phyloP scores from a whole-genome alignment of 176 grass and related monocot genomes.

The Leersia perrieri region DNA sequence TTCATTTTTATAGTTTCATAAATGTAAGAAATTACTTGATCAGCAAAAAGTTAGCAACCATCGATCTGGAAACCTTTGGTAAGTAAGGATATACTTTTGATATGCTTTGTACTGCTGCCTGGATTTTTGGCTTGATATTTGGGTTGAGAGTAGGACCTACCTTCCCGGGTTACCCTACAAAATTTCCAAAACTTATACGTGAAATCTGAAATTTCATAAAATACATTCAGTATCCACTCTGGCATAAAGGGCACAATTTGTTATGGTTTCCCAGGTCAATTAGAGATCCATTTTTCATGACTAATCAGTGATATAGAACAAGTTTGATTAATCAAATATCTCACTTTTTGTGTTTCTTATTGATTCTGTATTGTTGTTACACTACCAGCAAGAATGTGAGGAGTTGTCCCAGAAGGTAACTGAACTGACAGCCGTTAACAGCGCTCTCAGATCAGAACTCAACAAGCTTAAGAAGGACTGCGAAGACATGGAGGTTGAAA shows the following conservation, averaged over 20 bases:
- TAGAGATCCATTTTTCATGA: background rate
- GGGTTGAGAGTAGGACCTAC: background rate
- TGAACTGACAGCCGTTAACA: slow-evolving; percentile 43
- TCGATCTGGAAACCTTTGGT: background rate
- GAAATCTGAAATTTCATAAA: slow-evolving; percentile 2
- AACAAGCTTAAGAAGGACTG: slow-evolving; percentile 58
- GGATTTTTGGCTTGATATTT: background rate
- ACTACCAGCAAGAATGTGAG: slow-evolving; percentile 73
- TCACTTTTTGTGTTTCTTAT: background rate
- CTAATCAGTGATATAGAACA: background rate
- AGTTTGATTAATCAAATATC: background rate
- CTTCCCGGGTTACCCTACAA: background rate
- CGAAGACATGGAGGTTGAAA: slow-evolving; percentile 54
- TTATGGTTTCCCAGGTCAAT: background rate
- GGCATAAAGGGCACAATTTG: background rate
- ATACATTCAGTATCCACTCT: background rate
- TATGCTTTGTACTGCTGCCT: background rate
- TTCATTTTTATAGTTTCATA: background rate
- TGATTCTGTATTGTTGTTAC: slow-evolving; percentile 11
- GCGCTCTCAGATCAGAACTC: slow-evolving; percentile 42
- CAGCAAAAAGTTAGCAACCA: background rate
- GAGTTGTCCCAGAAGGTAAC: slow-evolving; percentile 54
- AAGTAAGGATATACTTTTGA: background rate
- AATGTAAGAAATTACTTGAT: background rate
- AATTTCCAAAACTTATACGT: background rate